Conservation (phyloP, 2,329 filamentous ascomycete genomes). For the Penicillium expansum region DNA sequence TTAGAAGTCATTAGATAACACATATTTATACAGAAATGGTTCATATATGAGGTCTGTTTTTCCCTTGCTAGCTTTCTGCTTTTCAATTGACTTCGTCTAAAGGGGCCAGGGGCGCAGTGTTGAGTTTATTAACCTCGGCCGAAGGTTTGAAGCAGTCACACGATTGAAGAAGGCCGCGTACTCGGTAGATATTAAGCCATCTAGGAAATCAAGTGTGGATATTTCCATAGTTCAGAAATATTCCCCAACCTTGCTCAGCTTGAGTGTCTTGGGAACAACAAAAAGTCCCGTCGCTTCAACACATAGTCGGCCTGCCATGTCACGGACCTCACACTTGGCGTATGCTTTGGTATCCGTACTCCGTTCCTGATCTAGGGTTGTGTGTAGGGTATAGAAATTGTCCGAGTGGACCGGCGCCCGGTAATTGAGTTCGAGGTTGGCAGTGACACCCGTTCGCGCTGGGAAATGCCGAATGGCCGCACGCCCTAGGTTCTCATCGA, state of each 20-base stretch:
- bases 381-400: slow-evolving; percentile 61
- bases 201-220: not conserved
- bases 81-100: not conserved
- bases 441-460: slow-evolving; percentile 53
- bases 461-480: slow-evolving; percentile 54
- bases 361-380: slow-evolving; percentile 42
- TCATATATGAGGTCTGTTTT: not conserved
- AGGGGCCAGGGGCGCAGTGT: no score
- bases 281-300: slow-evolving; percentile 60
- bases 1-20: not conserved
- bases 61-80: not conserved
- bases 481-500: slow-evolving; percentile 68
- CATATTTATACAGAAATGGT: not conserved
- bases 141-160: not conserved
- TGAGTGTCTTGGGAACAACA: slow-evolving; percentile 55
- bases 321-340: slow-evolving; percentile 35
- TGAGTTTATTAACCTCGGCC: not conserved
- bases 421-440: slow-evolving; percentile 61
- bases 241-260: slow-evolving; percentile 41
- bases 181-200: not conserved
- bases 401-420: slow-evolving; percentile 58
- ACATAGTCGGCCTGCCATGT: slow-evolving; percentile 52
- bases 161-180: not conserved
- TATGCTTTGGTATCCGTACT: slow-evolving; percentile 42
- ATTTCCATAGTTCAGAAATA: slow-evolving; percentile 34